Percentiles rank a stretch among this genome's conserved stretches.
phyloP scores from a whole-genome alignment of 1,139 yeast species.

The Sugiyamaella pinicola region DNA sequence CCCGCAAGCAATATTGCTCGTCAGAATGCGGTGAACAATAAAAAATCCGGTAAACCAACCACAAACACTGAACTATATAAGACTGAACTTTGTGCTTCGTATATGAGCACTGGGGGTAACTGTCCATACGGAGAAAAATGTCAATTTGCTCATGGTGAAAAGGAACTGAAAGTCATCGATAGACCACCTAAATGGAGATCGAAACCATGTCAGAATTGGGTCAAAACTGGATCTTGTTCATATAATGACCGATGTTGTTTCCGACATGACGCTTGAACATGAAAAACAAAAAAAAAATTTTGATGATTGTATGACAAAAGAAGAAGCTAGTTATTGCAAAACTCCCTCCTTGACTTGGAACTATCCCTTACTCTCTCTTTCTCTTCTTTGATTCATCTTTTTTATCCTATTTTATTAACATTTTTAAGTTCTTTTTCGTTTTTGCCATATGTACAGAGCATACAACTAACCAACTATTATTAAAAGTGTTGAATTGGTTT shows the following conservation, averaged over 20 bases:
- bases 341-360: background rate
- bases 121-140: constrained; percentile 92
- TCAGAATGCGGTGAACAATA: constrained; percentile 22
- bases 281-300: background rate
- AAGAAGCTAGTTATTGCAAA: background rate
- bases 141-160: constrained; percentile 90
- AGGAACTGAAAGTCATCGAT: constrained; percentile 71
- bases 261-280: constrained; percentile 55
- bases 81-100: constrained; percentile 86
- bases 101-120: constrained; percentile 61
- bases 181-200: constrained; percentile 89
- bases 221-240: constrained; percentile 77
- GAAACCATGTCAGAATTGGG: constrained; percentile 89
- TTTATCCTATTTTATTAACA: background rate
- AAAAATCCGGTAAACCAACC: constrained; percentile 40
- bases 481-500: constrained; percentile 2
- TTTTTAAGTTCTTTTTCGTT: constrained; percentile 3
- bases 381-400: background rate
- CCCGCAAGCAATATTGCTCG: constrained; percentile 15
- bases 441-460: constrained; percentile 15
- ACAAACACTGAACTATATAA: constrained; percentile 78
- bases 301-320: constrained; percentile 4
- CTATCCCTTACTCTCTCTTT: background rate
- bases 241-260: constrained; percentile 92
- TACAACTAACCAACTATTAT: constrained; percentile 13